Conservation (phyloP, 2,329 filamentous ascomycete genomes). For the Xylaria sp. region DNA sequence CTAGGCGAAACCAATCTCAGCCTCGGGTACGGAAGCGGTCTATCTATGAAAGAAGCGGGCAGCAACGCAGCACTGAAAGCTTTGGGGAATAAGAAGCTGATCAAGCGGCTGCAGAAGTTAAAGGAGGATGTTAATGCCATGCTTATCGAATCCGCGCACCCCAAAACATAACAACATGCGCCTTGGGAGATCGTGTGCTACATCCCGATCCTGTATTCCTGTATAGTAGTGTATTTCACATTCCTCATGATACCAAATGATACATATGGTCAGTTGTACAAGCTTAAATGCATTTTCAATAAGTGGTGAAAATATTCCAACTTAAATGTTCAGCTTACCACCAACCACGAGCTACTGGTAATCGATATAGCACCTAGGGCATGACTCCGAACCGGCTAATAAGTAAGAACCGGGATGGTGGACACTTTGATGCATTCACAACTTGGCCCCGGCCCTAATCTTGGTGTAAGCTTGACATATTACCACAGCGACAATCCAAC, state of each 20-base stretch:
- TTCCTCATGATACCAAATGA: background rate
- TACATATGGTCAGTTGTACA: background rate
- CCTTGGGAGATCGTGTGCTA: background rate
- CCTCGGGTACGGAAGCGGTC: slow-evolving; percentile 70
- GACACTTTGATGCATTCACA: background rate
- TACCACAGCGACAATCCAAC: background rate
- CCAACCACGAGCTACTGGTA: background rate
- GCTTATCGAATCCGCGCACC: background rate
- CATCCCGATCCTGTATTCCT: background rate
- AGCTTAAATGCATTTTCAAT: too few relatives aligned
- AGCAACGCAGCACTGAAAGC: slow-evolving; percentile 72
- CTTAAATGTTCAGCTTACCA: background rate
- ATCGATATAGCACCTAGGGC: background rate
- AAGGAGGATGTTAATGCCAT: slow-evolving; percentile 55
- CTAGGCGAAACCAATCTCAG: slow-evolving; percentile 72
- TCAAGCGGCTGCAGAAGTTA: slow-evolving; percentile 60
- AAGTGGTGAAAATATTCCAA: background rate
- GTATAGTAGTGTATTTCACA: background rate
- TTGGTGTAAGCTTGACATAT: too few relatives aligned
- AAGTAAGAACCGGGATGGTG: background rate
- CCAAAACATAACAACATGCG: background rate
- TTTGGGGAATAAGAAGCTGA: slow-evolving; percentile 72
- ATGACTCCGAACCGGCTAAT: background rate
- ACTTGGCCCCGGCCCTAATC: background rate
- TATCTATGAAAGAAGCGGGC: slow-evolving; percentile 76